A percentile compares a stretch with the other conserved stretches of the same genome.
These are phyloP conservation scores for Coprinopsis cinerea DNA, from an alignment of 768 basidiomycete genomes.

Conservation along the genomic window DNA sequence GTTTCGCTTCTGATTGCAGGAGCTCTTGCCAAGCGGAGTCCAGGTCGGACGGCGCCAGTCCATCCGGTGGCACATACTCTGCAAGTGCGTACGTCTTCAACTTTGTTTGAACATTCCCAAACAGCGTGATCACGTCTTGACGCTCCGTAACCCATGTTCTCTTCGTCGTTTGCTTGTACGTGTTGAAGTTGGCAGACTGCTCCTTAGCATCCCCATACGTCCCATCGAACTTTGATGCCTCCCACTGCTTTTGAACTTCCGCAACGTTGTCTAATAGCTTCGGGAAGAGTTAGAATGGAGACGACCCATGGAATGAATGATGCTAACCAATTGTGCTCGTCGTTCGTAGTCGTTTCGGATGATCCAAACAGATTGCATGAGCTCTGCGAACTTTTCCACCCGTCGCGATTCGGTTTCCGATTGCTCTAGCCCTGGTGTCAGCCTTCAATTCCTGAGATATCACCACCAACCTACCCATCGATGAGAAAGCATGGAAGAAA, in stretches of 20 bases:
- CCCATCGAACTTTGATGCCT: conserved; percentile 55
- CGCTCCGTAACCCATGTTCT: conserved; percentile 86
- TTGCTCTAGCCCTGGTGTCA: conserved; percentile 55
- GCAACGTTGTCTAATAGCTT: conserved; percentile 65
- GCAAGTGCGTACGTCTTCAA: conserved; percentile 83
- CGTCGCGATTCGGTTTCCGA: conserved; percentile 90
- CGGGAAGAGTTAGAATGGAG: conserved; percentile 4
- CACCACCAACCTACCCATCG: conserved; percentile 64
- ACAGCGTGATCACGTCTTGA: conserved; percentile 80
- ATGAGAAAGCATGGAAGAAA: conserved; percentile 96
- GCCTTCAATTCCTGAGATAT: conserved; percentile 4
- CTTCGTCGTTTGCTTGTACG: conserved; percentile 83
- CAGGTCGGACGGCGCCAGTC: conserved; percentile 65
- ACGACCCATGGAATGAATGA: conserved; percentile 5
- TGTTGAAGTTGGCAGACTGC: conserved; percentile 63
- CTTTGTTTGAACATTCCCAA: conserved; percentile 93
- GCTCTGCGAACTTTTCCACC: conserved; percentile 92
- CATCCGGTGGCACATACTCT: conserved; percentile 75
- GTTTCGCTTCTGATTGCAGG: conserved; percentile 64
- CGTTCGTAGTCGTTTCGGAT: conserved; percentile 90
- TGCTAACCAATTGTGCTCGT: conserved; percentile 61
- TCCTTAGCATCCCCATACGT: conserved; percentile 80
- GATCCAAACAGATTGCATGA: conserved; percentile 90
- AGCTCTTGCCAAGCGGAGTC: conserved; percentile 74
- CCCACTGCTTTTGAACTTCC: conserved; percentile 68